These are phyloP conservation scores for Spergularia bocconei DNA, from an alignment of 148 eudicot species.

Conservation along the genomic window DNA sequence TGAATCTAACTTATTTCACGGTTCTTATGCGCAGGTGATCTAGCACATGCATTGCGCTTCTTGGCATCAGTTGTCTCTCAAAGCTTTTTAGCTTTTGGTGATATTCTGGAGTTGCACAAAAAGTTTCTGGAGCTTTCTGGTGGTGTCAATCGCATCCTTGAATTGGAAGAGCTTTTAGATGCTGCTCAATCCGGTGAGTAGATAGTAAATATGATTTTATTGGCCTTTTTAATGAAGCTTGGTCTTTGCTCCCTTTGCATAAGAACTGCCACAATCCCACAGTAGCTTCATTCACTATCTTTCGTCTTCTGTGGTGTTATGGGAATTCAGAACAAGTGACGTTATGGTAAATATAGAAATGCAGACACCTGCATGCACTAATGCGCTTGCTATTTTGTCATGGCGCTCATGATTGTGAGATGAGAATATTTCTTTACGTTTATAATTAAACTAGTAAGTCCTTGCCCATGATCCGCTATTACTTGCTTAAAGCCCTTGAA, in stretches of 20 bases:
- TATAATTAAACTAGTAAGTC: neutral
- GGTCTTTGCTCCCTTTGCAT: neutral
- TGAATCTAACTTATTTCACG: conserved; percentile 5
- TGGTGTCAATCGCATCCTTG: conserved; percentile 86
- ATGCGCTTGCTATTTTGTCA: neutral
- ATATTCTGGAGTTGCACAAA: conserved; percentile 85
- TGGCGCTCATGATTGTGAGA: neutral
- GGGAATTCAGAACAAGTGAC: neutral
- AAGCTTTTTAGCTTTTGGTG: conserved; percentile 97
- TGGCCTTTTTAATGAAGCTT: neutral
- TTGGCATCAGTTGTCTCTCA: conserved; percentile 97
- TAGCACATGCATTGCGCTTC: conserved; percentile 94
- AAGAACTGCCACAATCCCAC: neutral
- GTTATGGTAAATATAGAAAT: neutral
- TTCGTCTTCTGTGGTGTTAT: neutral
- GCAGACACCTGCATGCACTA: neutral
- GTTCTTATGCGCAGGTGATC: conserved; percentile 56
- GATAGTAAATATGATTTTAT: neutral
- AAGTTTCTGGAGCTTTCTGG: conserved; percentile 93
- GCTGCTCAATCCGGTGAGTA: conserved; percentile 76
- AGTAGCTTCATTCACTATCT: neutral
- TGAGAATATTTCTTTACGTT: neutral
- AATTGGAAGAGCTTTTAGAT: conserved; percentile 84
- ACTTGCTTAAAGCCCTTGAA: neutral
- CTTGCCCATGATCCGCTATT: neutral